phyloP scores from a whole-genome alignment of 2,329 filamentous ascomycete species.

The Fusarium humuli region DNA sequence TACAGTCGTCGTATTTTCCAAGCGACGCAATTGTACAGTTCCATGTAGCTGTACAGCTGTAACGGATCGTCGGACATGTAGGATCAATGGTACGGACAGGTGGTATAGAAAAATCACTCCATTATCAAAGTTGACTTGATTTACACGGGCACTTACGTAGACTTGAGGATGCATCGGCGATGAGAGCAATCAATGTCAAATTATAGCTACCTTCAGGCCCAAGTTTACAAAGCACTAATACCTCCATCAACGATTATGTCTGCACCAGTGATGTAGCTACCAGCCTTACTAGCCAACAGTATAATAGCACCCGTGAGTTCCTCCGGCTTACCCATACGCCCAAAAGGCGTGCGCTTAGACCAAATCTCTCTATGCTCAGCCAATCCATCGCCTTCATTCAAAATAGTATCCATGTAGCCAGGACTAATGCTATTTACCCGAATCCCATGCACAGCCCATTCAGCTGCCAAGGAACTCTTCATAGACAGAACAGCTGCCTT shows the following conservation, averaged over 20 bases:
- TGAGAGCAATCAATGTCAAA: background rate
- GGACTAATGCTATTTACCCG: conserved; percentile 23
- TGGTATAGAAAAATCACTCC: background rate
- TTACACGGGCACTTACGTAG: too few species aligned
- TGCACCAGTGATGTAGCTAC: conserved; percentile 21
- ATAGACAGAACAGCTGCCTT: conserved; percentile 15
- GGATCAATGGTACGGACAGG: background rate
- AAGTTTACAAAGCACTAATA: conserved; percentile 15
- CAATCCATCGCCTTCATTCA: conserved; percentile 16
- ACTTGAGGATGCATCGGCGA: too few species aligned
- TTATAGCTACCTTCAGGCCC: background rate
- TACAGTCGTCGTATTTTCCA: background rate
- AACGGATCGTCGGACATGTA: background rate
- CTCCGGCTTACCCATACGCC: conserved; percentile 17
- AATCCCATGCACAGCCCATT: conserved; percentile 19
- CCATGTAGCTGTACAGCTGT: background rate
- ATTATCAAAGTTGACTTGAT: background rate
- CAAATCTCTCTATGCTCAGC: conserved; percentile 20
- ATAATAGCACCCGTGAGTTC: conserved; percentile 18
- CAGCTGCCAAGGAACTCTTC: conserved; percentile 17
- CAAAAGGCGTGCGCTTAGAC: conserved; percentile 10
- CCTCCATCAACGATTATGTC: conserved; percentile 21
- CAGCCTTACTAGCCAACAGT: conserved; percentile 19
- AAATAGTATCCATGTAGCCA: conserved; percentile 24
- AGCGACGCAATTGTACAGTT: background rate